Evolutionary conservation across 441 rosid species (phyloP).

Genomic region (Croton setiger): DNA sequence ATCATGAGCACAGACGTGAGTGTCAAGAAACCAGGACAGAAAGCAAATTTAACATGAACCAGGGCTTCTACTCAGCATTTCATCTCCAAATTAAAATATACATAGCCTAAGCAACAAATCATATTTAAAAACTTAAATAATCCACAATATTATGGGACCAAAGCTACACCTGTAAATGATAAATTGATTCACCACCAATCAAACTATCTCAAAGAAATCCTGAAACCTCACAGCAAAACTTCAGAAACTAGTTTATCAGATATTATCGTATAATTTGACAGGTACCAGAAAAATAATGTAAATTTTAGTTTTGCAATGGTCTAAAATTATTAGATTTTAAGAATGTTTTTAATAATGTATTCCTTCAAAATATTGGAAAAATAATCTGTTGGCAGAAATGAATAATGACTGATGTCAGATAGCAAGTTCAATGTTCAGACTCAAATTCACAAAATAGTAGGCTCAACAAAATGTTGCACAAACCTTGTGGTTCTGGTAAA

Average conservation of each 20-base stretch:
- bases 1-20: too few species aligned
- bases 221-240: neutral
- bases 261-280: neutral
- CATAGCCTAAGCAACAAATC: neutral
- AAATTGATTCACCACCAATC: neutral
- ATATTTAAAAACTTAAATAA: neutral
- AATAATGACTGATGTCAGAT: neutral
- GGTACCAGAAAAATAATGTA: neutral
- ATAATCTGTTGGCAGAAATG: neutral
- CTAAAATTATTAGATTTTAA: neutral
- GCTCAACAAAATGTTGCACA: conserved; percentile 11
- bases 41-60: neutral
- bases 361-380: neutral
- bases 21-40: too few species aligned
- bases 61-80: conserved; percentile 1
- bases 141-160: neutral
- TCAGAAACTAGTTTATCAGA: neutral
- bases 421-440: neutral
- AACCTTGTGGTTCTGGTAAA: conserved; percentile 58
- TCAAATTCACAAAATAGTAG: neutral
- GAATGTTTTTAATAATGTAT: neutral
- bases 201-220: neutral
- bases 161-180: neutral
- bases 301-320: neutral
- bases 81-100: neutral